A percentile compares a stretch with the other conserved stretches of the same genome.
Conservation (phyloP, 345 rosid species). For the Citrus inodora region DNA sequence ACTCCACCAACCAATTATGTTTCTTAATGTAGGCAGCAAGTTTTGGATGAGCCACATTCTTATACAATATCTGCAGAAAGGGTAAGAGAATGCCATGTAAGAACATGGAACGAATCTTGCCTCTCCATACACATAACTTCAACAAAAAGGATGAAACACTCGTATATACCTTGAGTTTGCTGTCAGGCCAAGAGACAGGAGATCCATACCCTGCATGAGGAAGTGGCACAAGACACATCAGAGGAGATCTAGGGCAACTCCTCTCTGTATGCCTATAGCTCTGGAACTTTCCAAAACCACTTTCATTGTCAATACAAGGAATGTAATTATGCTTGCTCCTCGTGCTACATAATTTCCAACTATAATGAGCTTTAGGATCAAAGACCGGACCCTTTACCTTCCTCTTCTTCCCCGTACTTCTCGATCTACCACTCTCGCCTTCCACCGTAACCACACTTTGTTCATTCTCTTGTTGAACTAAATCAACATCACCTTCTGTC, state of each 20-base stretch:
- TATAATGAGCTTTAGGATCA: slow-evolving; percentile 76
- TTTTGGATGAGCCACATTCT: slow-evolving; percentile 90
- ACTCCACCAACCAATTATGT: slow-evolving; percentile 63
- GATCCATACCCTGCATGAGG: slow-evolving; percentile 72
- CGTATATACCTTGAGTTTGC: slow-evolving; percentile 63
- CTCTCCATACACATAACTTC: slow-evolving; percentile 1
- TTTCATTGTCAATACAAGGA: slow-evolving; percentile 87
- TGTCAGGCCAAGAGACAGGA: slow-evolving; percentile 81
- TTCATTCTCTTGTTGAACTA: slow-evolving; percentile 40
- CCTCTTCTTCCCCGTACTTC: slow-evolving; percentile 35
- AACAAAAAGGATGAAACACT: slow-evolving; percentile 1
- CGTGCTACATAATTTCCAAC: slow-evolving; percentile 79
- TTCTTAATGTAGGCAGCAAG: slow-evolving; percentile 74
- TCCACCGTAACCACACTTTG: slow-evolving; percentile 45
- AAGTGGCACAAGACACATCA: slow-evolving; percentile 84
- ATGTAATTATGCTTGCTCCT: slow-evolving; percentile 94
- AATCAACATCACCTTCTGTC: slow-evolving; percentile 38
- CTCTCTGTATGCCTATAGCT: slow-evolving; percentile 80
- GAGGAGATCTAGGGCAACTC: slow-evolving; percentile 72
- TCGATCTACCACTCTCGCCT: slow-evolving; percentile 34
- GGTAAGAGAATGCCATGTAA: slow-evolving; percentile 1
- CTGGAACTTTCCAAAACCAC: slow-evolving; percentile 55
- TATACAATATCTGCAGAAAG: slow-evolving; percentile 60
- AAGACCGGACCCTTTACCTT: slow-evolving; percentile 83
- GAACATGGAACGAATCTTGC: slow-evolving; percentile 19